phyloP scores from a whole-genome alignment of 345 rosid species.

The Psidium friedrichsthalianum region DNA sequence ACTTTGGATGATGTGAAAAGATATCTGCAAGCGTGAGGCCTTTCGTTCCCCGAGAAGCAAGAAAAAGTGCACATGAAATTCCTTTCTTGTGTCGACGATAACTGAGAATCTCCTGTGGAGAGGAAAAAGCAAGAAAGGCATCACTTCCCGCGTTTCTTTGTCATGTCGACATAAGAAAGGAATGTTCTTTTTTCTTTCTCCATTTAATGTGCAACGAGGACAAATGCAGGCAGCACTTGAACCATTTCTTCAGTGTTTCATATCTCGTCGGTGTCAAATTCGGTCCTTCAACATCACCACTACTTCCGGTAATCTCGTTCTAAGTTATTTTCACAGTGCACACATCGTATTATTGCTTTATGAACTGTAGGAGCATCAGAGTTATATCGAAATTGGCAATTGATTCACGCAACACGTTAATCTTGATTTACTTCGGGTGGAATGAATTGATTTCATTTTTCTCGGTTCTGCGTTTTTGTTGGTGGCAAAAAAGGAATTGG shows the following conservation, averaged over 20 bases:
- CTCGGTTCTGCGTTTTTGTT: too few species aligned
- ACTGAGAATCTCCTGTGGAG: neutral
- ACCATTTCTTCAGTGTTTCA: neutral
- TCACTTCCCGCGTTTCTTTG: neutral
- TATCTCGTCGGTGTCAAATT: neutral
- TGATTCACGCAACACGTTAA: too few species aligned
- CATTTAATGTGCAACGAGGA: neutral
- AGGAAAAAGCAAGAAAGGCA: neutral
- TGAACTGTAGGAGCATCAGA: too few species aligned
- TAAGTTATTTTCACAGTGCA: neutral
- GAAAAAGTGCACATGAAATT: neutral
- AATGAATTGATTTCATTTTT: too few species aligned
- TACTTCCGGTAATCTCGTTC: neutral
- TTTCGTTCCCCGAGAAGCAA: neutral
- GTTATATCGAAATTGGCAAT: too few species aligned
- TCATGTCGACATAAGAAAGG: neutral
- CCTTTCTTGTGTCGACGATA: neutral
- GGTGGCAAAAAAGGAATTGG: too few species aligned
- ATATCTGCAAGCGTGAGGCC: too few species aligned
- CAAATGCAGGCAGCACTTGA: neutral
- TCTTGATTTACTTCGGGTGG: too few species aligned
- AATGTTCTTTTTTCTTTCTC: neutral
- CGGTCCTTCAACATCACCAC: neutral
- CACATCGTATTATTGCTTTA: neutral
- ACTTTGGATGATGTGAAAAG: neutral